Conservation (phyloP, 169 alveolate species). For the Theileria sp. region DNA sequence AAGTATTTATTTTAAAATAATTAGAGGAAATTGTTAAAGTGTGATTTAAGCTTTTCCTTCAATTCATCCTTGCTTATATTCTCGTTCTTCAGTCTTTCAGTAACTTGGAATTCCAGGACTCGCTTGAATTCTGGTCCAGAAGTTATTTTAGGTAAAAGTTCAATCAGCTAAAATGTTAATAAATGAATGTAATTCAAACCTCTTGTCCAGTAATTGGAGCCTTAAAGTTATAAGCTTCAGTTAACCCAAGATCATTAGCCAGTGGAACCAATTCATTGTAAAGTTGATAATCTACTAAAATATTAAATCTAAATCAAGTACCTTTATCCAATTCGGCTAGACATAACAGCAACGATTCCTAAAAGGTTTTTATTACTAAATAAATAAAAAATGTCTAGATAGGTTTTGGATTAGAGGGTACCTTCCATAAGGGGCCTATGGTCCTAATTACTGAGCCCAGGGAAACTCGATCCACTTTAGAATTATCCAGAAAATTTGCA, state of each 20-base stretch:
- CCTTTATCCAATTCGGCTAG: constrained; percentile 27
- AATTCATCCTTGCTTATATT: constrained; percentile 27
- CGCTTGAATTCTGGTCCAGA: constrained; percentile 59
- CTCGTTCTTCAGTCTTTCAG: constrained; percentile 18
- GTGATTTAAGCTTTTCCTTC: background rate
- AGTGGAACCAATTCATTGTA: constrained; percentile 5
- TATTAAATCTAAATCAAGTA: background rate
- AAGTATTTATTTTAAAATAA: background rate
- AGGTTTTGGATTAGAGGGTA: background rate
- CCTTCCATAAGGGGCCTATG: constrained; percentile 64
- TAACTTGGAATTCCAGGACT: constrained; percentile 49
- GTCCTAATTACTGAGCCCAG: constrained; percentile 36
- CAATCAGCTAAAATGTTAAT: constrained; percentile 23
- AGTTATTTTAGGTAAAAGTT: constrained; percentile 48
- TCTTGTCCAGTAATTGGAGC: constrained; percentile 61
- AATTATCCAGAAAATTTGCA: constrained; percentile 1
- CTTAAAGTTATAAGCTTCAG: constrained; percentile 47
- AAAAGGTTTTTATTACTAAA: background rate
- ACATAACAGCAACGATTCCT: constrained; percentile 52
- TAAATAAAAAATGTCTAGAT: too few species aligned
- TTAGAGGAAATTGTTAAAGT: constrained; percentile 18
- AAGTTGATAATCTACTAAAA: constrained; percentile 10
- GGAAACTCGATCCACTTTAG: constrained; percentile 21
- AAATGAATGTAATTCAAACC: constrained; percentile 19
- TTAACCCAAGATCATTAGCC: constrained; percentile 15